Evolutionary conservation across 176 grass and related monocot species (phyloP), one percentile per base, ranked within the genome.

Genomic region (Carex kokanica): DNA sequence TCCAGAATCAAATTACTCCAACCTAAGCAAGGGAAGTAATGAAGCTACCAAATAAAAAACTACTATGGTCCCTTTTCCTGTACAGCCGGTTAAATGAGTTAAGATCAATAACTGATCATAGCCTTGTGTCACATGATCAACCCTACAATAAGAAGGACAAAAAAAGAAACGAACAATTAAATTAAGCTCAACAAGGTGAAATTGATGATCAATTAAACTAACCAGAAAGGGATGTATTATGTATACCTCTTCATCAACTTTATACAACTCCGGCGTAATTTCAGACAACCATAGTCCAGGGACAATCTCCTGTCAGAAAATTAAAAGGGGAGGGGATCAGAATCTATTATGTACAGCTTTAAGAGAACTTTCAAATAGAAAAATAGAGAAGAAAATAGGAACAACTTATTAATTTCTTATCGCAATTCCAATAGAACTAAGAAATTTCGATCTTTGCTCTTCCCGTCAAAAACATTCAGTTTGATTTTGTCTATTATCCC

Each of bases 271-370:
- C 1, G 80, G 80, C 2, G 80, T 82, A 15, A 82, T 25, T 66
- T 63, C 80, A 52, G 80, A 82, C 62, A 82, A 67, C 80, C 80
- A 82, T 64, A 67, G 60, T 16, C 80, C 80, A 27, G 80, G 80
- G 24, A 65, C 67, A 49, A 82, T 1, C 21, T 67, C 80, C 80
- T 82, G 80, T 32, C 10, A n/a, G 25, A 16, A 31, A 77, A 77
- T 77, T 77, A 77, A 77, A 55, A 32, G 45, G 51, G 73, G 49
- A 24, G 0, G 67, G 15, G 49, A 60, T 82, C 32, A 49, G 32
- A 20, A 82, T 24, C 59, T 38, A 66, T 24, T 63, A 38, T 59
- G 12, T 32, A 79, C 16, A 29, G 4, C 2, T 14, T 17, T 17
- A 11, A 31, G 13, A 27, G 15, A 29, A 29, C 3, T 29, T 63